Evolutionary conservation across 495 filamentous ascomycete species (phyloP).

Genomic region (Haplographium delicatum): DNA sequence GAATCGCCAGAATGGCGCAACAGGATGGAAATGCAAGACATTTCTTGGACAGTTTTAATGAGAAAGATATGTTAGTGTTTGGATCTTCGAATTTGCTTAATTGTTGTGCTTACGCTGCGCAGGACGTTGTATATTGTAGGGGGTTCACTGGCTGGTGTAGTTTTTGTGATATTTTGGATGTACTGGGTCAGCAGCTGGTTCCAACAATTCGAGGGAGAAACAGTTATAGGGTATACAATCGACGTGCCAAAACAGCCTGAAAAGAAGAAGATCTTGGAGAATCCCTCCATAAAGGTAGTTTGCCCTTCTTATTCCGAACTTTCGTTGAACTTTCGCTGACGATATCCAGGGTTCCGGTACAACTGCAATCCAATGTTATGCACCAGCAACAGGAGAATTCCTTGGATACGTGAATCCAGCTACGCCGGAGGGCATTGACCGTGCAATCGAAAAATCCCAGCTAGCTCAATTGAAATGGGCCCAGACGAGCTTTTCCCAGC

Average conservation of each 20-base stretch:
- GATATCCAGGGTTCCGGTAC: constrained; percentile 33
- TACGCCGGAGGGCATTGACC: constrained; percentile 73
- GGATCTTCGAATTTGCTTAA: background rate
- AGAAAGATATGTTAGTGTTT: background rate
- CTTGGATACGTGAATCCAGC: constrained; percentile 77
- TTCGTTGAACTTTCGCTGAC: background rate
- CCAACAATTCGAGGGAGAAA: constrained; percentile 11
- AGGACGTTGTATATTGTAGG: background rate
- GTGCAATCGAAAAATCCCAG: constrained; percentile 66
- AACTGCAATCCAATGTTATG: constrained; percentile 76
- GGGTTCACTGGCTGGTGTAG: constrained; percentile 1
- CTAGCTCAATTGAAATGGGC: constrained; percentile 79
- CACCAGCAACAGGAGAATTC: constrained; percentile 79
- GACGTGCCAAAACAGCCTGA: constrained; percentile 13
- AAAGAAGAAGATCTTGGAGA: constrained; percentile 17
- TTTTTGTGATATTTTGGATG: constrained; percentile 10
- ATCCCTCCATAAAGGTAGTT: constrained; percentile 22
- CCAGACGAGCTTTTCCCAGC: constrained; percentile 67
- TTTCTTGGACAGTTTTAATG: background rate
- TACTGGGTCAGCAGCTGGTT: constrained; percentile 9
- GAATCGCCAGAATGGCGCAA: background rate
- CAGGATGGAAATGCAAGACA: background rate
- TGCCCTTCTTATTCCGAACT: background rate
- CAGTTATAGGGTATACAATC: constrained; percentile 20
- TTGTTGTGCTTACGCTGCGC: background rate